These are phyloP conservation scores for Pseudogymnoascus sp. DNA, from an alignment of 2,329 filamentous ascomycete species.

Conservation along the genomic window DNA sequence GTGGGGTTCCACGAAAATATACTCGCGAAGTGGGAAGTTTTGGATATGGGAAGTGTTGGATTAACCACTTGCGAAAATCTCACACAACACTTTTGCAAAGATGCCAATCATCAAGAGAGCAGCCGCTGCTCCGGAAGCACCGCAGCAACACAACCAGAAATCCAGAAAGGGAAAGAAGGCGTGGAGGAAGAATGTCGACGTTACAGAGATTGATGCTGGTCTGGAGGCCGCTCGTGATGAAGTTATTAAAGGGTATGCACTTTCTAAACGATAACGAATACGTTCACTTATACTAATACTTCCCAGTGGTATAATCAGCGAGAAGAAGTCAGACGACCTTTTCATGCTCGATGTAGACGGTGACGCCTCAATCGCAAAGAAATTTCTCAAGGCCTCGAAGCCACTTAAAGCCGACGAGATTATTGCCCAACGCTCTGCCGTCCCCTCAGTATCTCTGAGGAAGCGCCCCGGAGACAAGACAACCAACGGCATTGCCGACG, in stretches of 20 bases:
- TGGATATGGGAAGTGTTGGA: conserved; percentile 7
- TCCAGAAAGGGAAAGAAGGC: conserved; percentile 98
- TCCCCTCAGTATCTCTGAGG: conserved; percentile 68
- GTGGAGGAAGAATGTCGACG: conserved; percentile 96
- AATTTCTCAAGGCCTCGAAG: conserved; percentile 62
- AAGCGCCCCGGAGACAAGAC: conserved; percentile 64
- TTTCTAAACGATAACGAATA: neutral
- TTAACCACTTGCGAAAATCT: conserved; percentile 3
- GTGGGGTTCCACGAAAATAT: conserved; percentile 6
- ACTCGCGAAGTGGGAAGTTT: neutral
- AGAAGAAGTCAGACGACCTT: conserved; percentile 74
- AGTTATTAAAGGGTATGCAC: conserved; percentile 71
- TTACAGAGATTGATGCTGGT: conserved; percentile 75
- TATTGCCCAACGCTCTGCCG: conserved; percentile 70
- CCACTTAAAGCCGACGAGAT: conserved; percentile 86
- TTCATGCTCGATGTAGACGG: conserved; percentile 76
- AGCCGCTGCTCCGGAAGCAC: conserved; percentile 48
- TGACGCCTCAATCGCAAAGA: conserved; percentile 55
- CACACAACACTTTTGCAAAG: conserved; percentile 7
- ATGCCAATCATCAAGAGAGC: conserved; percentile 27
- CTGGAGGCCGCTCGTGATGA: conserved; percentile 79
- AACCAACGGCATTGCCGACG: conserved; percentile 60
- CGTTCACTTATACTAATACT: conserved; percentile 11
- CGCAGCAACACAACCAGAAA: conserved; percentile 75
- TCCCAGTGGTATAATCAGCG: conserved; percentile 69